These are phyloP conservation scores for Obelidium mucronatum DNA, from an alignment of 192 early-diverging fungal species.

Conservation along the genomic window DNA sequence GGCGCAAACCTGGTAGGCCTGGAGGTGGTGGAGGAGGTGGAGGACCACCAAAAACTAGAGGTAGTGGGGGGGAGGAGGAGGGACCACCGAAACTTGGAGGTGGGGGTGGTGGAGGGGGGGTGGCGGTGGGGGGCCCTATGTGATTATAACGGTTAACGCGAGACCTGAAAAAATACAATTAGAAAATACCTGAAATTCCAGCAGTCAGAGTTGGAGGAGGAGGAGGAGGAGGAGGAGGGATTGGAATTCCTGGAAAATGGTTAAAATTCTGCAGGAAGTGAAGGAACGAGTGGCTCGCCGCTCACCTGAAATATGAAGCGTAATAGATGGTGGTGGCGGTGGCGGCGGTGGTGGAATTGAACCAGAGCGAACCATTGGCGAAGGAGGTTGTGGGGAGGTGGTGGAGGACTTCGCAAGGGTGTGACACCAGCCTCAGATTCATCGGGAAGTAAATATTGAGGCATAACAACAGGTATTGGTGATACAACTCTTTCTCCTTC, in stretches of 20 bases:
- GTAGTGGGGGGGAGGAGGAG: constrained; percentile 27
- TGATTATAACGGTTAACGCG: background rate
- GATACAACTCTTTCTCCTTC: background rate
- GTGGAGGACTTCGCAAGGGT: background rate
- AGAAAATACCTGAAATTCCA: background rate
- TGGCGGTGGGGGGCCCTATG: constrained; percentile 40
- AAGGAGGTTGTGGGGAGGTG: constrained; percentile 40
- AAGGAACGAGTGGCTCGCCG: background rate
- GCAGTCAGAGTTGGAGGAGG: constrained; percentile 38
- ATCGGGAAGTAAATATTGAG: no score
- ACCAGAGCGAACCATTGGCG: constrained; percentile 2
- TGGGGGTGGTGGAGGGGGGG: constrained; percentile 26
- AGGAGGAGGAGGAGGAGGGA: constrained; percentile 39
- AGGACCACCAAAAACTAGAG: no score
- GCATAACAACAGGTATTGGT: constrained; percentile 33
- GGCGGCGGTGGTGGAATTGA: constrained; percentile 42
- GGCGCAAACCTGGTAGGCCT: background rate
- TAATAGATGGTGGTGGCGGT: constrained; percentile 38
- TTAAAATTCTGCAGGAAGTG: background rate
- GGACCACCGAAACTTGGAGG: constrained; percentile 16
- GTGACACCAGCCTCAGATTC: background rate
- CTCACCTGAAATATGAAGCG: background rate
- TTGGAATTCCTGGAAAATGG: background rate
- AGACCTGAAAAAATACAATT: background rate
- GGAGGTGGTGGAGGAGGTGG: constrained; percentile 28